phyloP scores from a whole-genome alignment of 345 rosid species.

The Populus tremula region DNA sequence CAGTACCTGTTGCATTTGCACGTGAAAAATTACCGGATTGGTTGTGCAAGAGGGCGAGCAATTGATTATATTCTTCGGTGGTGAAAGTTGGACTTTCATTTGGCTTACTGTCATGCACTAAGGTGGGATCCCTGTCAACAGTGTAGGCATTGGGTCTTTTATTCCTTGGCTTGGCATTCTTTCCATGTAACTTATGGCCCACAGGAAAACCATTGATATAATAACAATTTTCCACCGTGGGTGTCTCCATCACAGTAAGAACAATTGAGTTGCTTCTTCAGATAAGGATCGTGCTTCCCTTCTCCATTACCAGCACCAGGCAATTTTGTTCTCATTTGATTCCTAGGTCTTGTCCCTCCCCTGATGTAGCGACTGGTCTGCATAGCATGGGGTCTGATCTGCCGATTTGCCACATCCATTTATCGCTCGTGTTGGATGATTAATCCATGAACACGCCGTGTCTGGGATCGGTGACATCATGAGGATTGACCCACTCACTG shows the following conservation, averaged over 20 bases:
- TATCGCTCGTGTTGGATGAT: not conserved
- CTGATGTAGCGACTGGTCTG: not conserved
- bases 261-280: not conserved
- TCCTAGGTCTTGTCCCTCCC: no score
- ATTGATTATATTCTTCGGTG: not conserved
- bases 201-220: not conserved
- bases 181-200: not conserved
- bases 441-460: not conserved
- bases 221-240: not conserved
- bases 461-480: not conserved
- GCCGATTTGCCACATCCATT: not conserved
- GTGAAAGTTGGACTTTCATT: not conserved
- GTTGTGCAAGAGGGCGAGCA: no score
- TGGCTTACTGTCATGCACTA: no score
- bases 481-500: not conserved
- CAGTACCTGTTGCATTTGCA: not conserved
- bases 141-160: not conserved
- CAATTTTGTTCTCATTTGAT: fast-evolving
- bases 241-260: not conserved
- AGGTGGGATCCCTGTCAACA: no score
- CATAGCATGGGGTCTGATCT: not conserved
- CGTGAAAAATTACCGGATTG: no score
- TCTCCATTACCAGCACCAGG: no score
- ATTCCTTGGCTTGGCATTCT: not conserved
- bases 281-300: no score